phyloP scores from a whole-genome alignment of 164 flowering plant species.

The Platanus orientalis region DNA sequence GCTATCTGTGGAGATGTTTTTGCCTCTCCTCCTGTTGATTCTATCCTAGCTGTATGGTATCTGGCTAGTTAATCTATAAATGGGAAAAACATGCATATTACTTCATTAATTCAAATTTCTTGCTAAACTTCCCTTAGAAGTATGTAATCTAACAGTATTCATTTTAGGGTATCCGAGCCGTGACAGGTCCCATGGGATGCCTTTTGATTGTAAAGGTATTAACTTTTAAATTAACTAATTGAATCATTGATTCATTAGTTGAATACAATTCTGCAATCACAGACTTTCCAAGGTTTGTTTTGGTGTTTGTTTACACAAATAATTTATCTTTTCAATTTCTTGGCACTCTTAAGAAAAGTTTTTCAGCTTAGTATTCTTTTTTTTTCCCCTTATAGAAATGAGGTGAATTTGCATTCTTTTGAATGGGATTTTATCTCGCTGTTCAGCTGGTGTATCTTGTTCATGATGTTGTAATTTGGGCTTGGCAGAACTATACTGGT shows the following conservation, averaged over 20 bases:
- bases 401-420: neutral
- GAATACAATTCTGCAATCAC: neutral
- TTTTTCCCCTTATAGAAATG: neutral
- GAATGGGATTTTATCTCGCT: neutral
- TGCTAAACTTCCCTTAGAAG: neutral
- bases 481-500: constrained; percentile 85
- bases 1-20: constrained; percentile 95
- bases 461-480: constrained; percentile 3
- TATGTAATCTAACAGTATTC: constrained; percentile 10
- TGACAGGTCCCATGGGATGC: constrained; percentile 91
- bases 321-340: neutral
- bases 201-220: constrained; percentile 88
- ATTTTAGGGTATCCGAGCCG: constrained; percentile 93
- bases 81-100: neutral
- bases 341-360: neutral
- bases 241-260: neutral
- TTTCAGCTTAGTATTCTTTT: neutral
- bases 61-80: constrained; percentile 1
- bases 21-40: constrained; percentile 84
- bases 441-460: constrained; percentile 6
- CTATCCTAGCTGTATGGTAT: constrained; percentile 77
- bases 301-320: neutral
- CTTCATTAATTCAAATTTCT: constrained; percentile 1
- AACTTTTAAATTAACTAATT: neutral
- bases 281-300: neutral